Base-by-base conservation (phyloP, 2,329 filamentous ascomycete species). In the Capronia americana region DNA sequence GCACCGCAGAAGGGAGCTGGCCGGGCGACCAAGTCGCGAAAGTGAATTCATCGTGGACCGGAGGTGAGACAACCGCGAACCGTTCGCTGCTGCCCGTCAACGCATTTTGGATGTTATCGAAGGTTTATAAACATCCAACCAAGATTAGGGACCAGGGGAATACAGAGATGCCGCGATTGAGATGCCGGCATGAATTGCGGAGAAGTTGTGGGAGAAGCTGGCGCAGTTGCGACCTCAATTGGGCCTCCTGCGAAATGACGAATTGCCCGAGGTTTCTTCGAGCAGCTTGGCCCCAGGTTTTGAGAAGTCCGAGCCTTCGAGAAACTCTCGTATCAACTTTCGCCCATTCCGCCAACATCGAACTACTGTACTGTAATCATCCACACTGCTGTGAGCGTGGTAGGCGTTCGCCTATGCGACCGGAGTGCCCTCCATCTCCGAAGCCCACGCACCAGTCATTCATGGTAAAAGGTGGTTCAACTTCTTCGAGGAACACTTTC, bases 171-270 rank as follows among this genome's bases (percentile, higher is more conserved):
- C 58, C n/a, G 50, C 44, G 34, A 23, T 41, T 2, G 23, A 61
- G 14, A 30, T 20, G 58, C n/a, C 56, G 62, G 62, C 30, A 64
- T 10, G 62, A 64, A 64, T 57, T 59, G 62, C 62, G 62, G 62
- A 64, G 62, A 64, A 64, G 61, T 50, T 53, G 26, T 55, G 51
- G 50, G 30, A 44, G 58, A 51, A 24, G 58, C 10, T 26, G 20
- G 44, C 26, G 23, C 57, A 38, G 38, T 24, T 17, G 14, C 44
- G 57, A 26, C 20, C 24, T 50, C 44, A 51, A 59, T 59, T 26
- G 34, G 14, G 20, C 55, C 2, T 26, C 34, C 5, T 3, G 5
- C 41, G 8, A 50, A 54, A 38, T 41, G 48, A 54, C 58, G 58
- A 41, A 2, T 34, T 55, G 14, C 51, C 53, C 53, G 53, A 55